Conservation (phyloP, 768 basidiomycete species). For the Boletales sp. region DNA sequence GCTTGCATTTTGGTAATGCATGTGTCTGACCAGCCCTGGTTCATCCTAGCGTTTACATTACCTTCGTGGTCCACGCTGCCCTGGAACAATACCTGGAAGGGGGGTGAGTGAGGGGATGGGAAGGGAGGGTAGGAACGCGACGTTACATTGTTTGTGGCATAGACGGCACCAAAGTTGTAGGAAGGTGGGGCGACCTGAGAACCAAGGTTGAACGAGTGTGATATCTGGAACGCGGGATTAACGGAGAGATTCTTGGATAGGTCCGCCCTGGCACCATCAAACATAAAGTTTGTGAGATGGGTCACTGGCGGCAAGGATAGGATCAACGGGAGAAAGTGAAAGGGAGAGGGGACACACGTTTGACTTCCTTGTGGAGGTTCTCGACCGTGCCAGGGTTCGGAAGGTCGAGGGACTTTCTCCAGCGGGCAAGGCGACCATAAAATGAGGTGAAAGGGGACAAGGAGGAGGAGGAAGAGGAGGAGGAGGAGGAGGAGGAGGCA, state of each 20-base stretch:
- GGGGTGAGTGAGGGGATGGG: conserved; percentile 15
- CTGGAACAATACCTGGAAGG: conserved; percentile 85
- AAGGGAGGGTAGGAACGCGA: conserved; percentile 9
- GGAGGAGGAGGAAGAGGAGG: conserved; percentile 22
- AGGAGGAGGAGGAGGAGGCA: conserved; percentile 24
- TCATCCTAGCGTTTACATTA: conserved; percentile 81
- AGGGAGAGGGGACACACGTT: conserved; percentile 48
- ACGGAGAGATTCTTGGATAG: conserved; percentile 89
- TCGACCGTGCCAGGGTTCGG: conserved; percentile 92
- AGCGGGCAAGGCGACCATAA: conserved; percentile 72
- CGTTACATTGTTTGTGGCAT: conserved; percentile 75
- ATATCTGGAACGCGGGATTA: conserved; percentile 97
- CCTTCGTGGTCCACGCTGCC: conserved; percentile 94
- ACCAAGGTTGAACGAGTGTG: conserved; percentile 91
- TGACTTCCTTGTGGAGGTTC: conserved; percentile 90
- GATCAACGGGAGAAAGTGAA: conserved; percentile 2
- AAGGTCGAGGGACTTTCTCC: conserved; percentile 78
- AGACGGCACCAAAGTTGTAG: conserved; percentile 94
- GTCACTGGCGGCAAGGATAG: conserved; percentile 53
- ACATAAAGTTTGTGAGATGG: conserved; percentile 90
- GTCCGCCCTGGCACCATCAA: conserved; percentile 97
- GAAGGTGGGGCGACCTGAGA: conserved; percentile 80
- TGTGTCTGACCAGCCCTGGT: conserved; percentile 79
- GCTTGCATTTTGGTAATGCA: conserved; percentile 84
- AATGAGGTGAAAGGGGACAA: conserved; percentile 59